A percentile compares a stretch with the other conserved stretches of the same genome.
Evolutionary conservation across 257 asterid species (phyloP).

Genomic region (Anisodus tanguticus): DNA sequence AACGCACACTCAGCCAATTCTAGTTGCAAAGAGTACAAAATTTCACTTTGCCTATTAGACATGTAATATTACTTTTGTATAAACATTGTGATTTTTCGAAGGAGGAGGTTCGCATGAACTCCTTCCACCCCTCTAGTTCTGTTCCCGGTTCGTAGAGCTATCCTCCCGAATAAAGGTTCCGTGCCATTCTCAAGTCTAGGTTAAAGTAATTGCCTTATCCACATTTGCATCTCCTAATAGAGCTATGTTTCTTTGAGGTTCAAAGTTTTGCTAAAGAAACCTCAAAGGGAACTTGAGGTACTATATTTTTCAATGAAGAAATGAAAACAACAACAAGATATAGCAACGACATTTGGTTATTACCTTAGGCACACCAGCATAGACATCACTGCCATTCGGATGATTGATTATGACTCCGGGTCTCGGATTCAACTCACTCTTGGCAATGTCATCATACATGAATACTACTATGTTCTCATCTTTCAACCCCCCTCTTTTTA

Average conservation of each 20-base stretch:
- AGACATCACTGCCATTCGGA: slow-evolving; percentile 80
- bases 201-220: background rate
- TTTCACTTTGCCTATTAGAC: background rate
- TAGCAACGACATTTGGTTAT: background rate
- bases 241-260: background rate
- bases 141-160: too few relatives aligned
- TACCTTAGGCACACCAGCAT: slow-evolving; percentile 92
- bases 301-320: background rate
- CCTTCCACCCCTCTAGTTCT: too few relatives aligned
- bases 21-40: background rate
- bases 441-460: slow-evolving; percentile 94
- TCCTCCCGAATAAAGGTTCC: slow-evolving; percentile 9
- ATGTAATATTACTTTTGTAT: too few relatives aligned
- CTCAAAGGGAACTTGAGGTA: background rate
- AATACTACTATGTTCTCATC: slow-evolving; percentile 87
- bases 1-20: background rate
- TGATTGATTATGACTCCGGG: slow-evolving; percentile 77
- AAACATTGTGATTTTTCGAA: too few relatives aligned
- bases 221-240: background rate
- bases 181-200: background rate
- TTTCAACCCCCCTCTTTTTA: slow-evolving; percentile 81
- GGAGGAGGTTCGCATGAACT: too few relatives aligned
- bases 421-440: slow-evolving; percentile 64
- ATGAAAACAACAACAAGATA: background rate
- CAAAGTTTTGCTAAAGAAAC: background rate